These are phyloP conservation scores for Aegilops umbellulata DNA, from an alignment of 176 grass and related monocot species.

Conservation along the genomic window DNA sequence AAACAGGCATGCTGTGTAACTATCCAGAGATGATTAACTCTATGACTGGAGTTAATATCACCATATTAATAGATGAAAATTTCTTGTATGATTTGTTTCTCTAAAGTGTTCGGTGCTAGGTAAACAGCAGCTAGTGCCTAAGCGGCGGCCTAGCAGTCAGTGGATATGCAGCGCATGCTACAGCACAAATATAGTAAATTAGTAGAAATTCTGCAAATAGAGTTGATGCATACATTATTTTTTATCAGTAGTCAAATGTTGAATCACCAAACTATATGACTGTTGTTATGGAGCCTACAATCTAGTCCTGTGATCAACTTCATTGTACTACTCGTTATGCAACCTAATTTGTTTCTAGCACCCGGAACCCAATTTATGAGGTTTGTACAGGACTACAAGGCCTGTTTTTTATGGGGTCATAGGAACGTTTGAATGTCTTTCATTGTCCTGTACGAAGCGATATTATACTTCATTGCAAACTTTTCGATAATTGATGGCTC, in stretches of 20 bases:
- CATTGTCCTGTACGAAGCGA: neutral
- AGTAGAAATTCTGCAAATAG: neutral
- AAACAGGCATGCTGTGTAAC: neutral
- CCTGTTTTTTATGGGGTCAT: neutral
- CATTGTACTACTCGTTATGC: neutral
- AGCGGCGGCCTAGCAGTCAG: neutral
- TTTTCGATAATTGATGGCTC: slow-evolving; percentile 13
- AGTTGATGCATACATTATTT: neutral
- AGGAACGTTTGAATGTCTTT: neutral
- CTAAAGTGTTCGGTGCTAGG: neutral
- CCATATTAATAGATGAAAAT: neutral
- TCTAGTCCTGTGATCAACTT: neutral
- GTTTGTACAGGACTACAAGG: neutral
- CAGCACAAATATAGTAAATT: neutral
- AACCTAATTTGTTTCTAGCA: neutral
- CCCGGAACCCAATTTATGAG: neutral
- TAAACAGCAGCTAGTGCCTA: neutral
- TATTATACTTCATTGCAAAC: slow-evolving; percentile 12
- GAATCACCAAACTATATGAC: neutral
- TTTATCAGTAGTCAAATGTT: neutral
- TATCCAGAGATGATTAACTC: neutral
- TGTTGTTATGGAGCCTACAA: neutral
- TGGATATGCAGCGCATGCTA: neutral
- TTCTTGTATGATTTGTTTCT: neutral
- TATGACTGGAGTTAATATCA: neutral